Conservation (phyloP, 257 asterid species). For the Solanum phureja region DNA sequence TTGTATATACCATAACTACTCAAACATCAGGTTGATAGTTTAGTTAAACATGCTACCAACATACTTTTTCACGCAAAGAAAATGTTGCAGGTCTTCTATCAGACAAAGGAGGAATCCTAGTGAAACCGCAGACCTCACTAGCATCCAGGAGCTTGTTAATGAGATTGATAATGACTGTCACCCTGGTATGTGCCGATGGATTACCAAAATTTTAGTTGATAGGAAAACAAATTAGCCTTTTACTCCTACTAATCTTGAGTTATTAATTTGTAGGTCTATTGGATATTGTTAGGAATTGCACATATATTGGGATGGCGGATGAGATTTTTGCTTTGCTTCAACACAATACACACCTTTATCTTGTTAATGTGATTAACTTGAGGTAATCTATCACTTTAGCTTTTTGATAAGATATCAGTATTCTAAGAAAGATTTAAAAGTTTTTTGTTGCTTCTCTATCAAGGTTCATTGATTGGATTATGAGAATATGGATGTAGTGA, state of each 20-base stretch:
- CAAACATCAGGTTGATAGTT: background rate
- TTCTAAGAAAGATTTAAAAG: background rate
- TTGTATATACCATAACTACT: background rate
- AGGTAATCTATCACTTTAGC: slow-evolving; percentile 42
- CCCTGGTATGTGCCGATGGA: slow-evolving; percentile 34
- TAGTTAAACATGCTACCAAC: background rate
- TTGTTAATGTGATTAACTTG: slow-evolving; percentile 77
- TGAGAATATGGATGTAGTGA: background rate
- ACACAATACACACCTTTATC: slow-evolving; percentile 81
- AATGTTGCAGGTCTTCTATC: slow-evolving; percentile 55
- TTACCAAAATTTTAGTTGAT: background rate
- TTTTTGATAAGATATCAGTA: background rate
- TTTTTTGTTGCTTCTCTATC: background rate
- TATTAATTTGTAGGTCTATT: slow-evolving; percentile 51
- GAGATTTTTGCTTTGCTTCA: slow-evolving; percentile 77
- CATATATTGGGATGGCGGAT: slow-evolving; percentile 95
- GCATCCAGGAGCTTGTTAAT: slow-evolving; percentile 74
- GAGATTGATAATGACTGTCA: slow-evolving; percentile 65
- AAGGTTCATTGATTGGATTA: background rate
- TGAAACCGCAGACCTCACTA: slow-evolving; percentile 88
- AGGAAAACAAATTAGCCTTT: background rate
- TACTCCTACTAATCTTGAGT: background rate
- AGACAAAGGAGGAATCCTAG: slow-evolving; percentile 82
- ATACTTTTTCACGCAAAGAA: background rate
- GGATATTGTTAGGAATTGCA: slow-evolving; percentile 72